Conservation (phyloP, 1,139 yeast species). For the Magnusiomyces paraingens region DNA sequence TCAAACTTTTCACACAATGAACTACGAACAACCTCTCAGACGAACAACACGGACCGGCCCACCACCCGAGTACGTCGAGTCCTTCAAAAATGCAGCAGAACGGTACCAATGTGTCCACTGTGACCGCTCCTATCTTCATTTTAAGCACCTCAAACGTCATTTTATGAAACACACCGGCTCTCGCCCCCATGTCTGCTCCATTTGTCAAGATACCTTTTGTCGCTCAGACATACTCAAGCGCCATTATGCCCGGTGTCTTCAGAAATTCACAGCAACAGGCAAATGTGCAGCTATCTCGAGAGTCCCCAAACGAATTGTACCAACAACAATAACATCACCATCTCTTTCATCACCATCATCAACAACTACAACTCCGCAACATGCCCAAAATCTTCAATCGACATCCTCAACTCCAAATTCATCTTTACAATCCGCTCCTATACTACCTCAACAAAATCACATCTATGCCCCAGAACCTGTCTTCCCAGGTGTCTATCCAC, state of each 20-base stretch:
- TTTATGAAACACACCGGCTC: slow-evolving; percentile 19
- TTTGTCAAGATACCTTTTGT: slow-evolving; percentile 18
- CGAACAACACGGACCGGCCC: slow-evolving; percentile 5
- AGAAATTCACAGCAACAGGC: slow-evolving; percentile 21
- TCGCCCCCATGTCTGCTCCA: slow-evolving; percentile 17
- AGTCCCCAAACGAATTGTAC: slow-evolving; percentile 20
- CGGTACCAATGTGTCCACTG: slow-evolving; percentile 21
- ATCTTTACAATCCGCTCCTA: no score
- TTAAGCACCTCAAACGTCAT: slow-evolving; percentile 17
- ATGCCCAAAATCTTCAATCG: no score
- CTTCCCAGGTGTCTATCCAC: neutral
- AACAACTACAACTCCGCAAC: no score
- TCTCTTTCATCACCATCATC: no score
- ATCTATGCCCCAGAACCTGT: neutral
- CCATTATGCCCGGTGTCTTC: slow-evolving; percentile 21
- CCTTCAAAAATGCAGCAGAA: slow-evolving; percentile 19
- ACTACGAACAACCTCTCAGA: neutral
- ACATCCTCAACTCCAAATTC: no score
- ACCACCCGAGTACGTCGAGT: slow-evolving; percentile 14
- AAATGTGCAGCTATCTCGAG: slow-evolving; percentile 19
- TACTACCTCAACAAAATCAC: no score
- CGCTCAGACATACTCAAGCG: slow-evolving; percentile 18
- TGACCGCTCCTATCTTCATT: slow-evolving; percentile 15
- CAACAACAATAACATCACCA: slow-evolving; percentile 1
- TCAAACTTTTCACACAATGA: neutral